phyloP scores from a whole-genome alignment of 2,329 filamentous ascomycete species.

The Penicillium polonicum region DNA sequence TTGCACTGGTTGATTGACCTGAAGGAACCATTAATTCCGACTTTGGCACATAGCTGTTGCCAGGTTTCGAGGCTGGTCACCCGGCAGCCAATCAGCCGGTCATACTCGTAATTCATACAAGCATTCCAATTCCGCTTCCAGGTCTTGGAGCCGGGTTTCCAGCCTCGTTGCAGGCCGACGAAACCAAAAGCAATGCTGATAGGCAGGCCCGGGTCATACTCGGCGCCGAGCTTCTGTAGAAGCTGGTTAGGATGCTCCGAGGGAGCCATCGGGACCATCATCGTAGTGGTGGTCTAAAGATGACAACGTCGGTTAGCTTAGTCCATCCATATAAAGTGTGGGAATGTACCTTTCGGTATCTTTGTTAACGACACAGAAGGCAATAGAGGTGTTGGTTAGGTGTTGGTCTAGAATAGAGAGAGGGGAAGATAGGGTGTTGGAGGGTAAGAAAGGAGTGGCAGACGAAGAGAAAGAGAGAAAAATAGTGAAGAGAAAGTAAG shows the following conservation, averaged over 20 bases:
- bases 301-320: not conserved
- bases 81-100: constrained; percentile 15
- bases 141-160: constrained; percentile 20
- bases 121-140: constrained; percentile 25
- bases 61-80: constrained; percentile 18
- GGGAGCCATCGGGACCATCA: no score
- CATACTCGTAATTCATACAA: constrained; percentile 24
- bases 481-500: not conserved
- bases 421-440: no score
- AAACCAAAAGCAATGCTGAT: constrained; percentile 23
- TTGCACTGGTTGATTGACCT: constrained; percentile 29
- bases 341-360: no score
- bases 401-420: no score
- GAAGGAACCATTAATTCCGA: constrained; percentile 18
- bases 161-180: constrained; percentile 18
- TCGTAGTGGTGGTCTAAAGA: no score
- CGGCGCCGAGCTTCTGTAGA: not conserved
- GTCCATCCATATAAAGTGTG: not conserved
- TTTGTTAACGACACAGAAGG: no score
- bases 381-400: no score
- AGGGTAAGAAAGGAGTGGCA: not conserved
- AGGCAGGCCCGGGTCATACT: constrained; percentile 4
- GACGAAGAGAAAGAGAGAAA: no score
- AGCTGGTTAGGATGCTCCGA: not conserved
- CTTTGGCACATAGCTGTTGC: constrained; percentile 27